Conservation (phyloP, 1,139 yeast genomes). For the Kazachstania sp. region DNA sequence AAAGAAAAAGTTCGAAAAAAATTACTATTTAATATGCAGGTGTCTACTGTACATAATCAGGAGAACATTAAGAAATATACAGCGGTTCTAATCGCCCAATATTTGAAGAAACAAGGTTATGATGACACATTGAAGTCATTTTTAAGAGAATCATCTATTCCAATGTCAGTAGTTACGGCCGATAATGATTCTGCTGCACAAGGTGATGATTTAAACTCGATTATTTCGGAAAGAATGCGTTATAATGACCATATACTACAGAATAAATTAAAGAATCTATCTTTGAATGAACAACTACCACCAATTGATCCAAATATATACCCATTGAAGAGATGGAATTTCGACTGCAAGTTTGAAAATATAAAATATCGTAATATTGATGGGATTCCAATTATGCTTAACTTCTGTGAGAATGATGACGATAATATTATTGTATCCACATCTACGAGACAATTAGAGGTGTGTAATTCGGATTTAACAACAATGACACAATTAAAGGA, state of each 20-base stretch:
- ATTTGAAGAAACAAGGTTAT: conserved; percentile 41
- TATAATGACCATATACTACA: conserved; percentile 27
- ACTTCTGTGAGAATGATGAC: conserved; percentile 7
- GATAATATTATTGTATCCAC: conserved; percentile 12
- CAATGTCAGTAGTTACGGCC: conserved; percentile 17
- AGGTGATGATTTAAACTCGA: conserved; percentile 42
- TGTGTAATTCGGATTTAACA: conserved; percentile 8
- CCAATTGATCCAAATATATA: conserved; percentile 1
- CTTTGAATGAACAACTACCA: conserved; percentile 12
- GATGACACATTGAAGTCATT: conserved; percentile 40
- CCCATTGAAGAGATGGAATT: conserved; percentile 13
- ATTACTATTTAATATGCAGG: no score
- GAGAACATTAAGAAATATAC: conserved; percentile 15
- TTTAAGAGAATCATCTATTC: conserved; percentile 40
- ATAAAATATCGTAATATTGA: background rate
- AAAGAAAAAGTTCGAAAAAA: no score
- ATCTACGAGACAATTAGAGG: conserved; percentile 10
- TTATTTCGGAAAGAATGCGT: conserved; percentile 44
- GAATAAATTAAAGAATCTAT: conserved; percentile 9
- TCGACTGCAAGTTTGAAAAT: conserved; percentile 6
- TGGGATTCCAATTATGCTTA: conserved; percentile 11
- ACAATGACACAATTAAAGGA: background rate
- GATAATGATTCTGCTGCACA: conserved; percentile 10
- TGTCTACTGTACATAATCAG: background rate
- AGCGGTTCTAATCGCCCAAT: conserved; percentile 46